These are phyloP conservation scores for barrel medic (Medicago truncatula) DNA, from an alignment of 306 rosid genomes.

Conservation along the genomic window DNA sequence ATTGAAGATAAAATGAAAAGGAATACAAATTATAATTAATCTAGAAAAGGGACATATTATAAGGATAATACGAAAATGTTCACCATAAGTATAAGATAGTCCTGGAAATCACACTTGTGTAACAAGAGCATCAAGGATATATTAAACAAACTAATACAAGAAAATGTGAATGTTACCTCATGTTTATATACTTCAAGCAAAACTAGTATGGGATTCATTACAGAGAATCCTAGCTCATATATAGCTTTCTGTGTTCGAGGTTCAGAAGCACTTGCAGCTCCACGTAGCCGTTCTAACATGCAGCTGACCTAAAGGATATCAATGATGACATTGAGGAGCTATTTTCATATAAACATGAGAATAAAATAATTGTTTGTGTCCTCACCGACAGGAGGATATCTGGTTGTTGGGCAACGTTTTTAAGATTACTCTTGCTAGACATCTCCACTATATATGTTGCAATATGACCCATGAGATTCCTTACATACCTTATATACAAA, in stretches of 20 bases:
- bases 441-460: constrained; percentile 72
- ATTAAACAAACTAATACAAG: constrained; percentile 21
- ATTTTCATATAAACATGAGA: constrained; percentile 32
- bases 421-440: constrained; percentile 74
- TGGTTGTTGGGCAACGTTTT: constrained; percentile 82
- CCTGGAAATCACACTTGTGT: constrained; percentile 25
- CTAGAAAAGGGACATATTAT: constrained; percentile 15
- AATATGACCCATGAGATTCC: constrained; percentile 81
- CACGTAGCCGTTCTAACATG: constrained; percentile 92
- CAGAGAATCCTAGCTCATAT: constrained; percentile 84
- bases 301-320: constrained; percentile 80
- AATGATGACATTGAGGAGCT: constrained; percentile 40
- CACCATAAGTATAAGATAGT: background rate
- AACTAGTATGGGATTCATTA: constrained; percentile 69
- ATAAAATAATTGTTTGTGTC: constrained; percentile 32
- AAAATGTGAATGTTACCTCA: constrained; percentile 65
- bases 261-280: constrained; percentile 92
- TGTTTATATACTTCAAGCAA: constrained; percentile 90
- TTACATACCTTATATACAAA: constrained; percentile 63
- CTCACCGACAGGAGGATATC: constrained; percentile 76
- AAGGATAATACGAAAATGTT: constrained; percentile 27
- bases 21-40: constrained; percentile 16
- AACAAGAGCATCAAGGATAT: constrained; percentile 24
- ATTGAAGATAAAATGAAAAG: constrained; percentile 1
- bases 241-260: constrained; percentile 90